These are phyloP conservation scores for Pittosporum tobira DNA, from an alignment of 129 eudicot species.

Conservation along the genomic window DNA sequence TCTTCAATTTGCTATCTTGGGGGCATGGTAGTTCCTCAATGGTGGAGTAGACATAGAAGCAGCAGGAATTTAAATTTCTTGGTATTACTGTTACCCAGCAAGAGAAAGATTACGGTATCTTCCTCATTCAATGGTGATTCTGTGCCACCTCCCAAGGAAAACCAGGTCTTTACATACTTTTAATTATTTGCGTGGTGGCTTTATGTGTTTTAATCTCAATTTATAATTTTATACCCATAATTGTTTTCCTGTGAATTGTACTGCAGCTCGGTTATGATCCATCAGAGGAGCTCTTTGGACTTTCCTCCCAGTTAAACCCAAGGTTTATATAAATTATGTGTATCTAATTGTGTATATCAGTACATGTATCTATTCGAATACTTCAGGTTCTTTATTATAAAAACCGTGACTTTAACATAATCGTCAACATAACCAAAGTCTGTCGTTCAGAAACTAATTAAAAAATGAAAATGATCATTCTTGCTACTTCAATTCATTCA, in stretches of 20 bases:
- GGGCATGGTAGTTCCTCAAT: constrained; percentile 33
- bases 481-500: not conserved
- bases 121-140: constrained; percentile 50
- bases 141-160: constrained; percentile 28
- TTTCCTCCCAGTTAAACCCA: constrained; percentile 49
- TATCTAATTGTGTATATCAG: not conserved
- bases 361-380: not conserved
- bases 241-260: constrained; percentile 5
- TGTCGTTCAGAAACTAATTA: too few relatives aligned
- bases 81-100: constrained; percentile 27
- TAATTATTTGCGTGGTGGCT: not conserved
- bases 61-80: constrained; percentile 27
- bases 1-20: constrained; percentile 39
- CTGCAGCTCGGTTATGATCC: constrained; percentile 70
- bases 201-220: not conserved
- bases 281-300: constrained; percentile 84
- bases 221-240: not conserved
- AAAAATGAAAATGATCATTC: not conserved
- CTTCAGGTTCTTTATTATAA: too few relatives aligned
- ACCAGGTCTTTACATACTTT: constrained; percentile 26
- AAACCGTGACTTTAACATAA: too few relatives aligned
- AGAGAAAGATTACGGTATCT: constrained; percentile 21
- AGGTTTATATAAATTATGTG: constrained; percentile 28
- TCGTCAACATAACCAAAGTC: too few relatives aligned
- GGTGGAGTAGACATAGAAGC: constrained; percentile 16